Percentiles rank a stretch among this genome's conserved stretches.
Evolutionary conservation across 1,284 basidiomycete species (phyloP).

Genomic region (Meira miltonrushii): DNA sequence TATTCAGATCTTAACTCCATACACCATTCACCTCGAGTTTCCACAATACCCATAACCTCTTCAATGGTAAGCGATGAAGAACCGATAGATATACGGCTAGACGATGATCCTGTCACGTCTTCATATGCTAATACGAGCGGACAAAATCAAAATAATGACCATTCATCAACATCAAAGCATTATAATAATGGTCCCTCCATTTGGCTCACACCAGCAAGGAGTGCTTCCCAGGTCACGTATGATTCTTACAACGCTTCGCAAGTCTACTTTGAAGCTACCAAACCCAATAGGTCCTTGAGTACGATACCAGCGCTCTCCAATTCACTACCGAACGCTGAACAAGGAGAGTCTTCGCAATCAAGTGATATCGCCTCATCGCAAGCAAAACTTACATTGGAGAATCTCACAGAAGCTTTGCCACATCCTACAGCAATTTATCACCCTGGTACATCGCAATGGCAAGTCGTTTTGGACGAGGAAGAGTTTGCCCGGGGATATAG

Average conservation of each 20-base stretch:
- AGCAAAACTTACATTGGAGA: background rate
- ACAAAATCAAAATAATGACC: background rate
- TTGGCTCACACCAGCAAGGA: background rate
- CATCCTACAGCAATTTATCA: conserved; percentile 28
- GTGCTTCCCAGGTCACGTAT: background rate
- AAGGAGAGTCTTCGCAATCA: background rate
- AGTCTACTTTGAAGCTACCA: background rate
- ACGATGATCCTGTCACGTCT: background rate
- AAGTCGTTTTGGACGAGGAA: conserved; percentile 19
- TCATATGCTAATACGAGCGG: background rate
- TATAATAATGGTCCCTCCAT: background rate
- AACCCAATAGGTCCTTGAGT: background rate
- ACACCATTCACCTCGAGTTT: too few species aligned
- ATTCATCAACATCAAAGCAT: background rate
- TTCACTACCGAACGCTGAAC: background rate
- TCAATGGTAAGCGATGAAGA: conserved; percentile 1
- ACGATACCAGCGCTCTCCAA: background rate
- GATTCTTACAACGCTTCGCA: background rate
- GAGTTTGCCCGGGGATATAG: conserved; percentile 10
- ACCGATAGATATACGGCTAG: conserved; percentile 1
- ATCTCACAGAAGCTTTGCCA: conserved; percentile 20
- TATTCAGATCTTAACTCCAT: too few species aligned
- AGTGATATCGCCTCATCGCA: background rate
- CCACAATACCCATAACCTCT: too few species aligned
- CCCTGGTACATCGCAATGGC: conserved; percentile 33